Evolutionary conservation across 345 rosid species (phyloP), one percentile per base, ranked within the genome.

Genomic region (Camelina neglecta): DNA sequence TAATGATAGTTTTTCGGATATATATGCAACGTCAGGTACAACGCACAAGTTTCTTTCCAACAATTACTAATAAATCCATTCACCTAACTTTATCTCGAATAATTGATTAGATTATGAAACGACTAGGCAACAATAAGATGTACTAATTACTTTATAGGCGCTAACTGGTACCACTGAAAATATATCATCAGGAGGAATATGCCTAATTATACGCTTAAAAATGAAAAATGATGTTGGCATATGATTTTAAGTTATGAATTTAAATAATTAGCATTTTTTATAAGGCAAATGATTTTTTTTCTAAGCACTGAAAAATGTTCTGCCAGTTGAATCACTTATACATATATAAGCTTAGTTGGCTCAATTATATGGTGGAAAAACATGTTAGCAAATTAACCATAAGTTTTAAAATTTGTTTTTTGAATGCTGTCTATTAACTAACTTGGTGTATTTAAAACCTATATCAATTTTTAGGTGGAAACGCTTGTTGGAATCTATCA

Each of bases 1-100:
- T 29, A 56, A 6, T 55, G 21, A 41, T 74, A 48, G 20, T 57
- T 44, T 44, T 44, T 44, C 5, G 13, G 50, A 75, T 75, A 59
- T 75, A 60, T 67, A 59, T 60, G 79, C 57, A 20, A 60, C 49
- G 56, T 60, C 74, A 60, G 15, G 7, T 26, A 31, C 38, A 51
- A 61, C 31, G 31, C 31, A 29, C 31, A 29, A 29, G 21, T 60
- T 58, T 51, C 8, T 7, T 51, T 51, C 56, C 7, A 16, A n/a
- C 1, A 68, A 41, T 16, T 38, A 23, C 61, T 39, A 58, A n/a
- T 74, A 56, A 74, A 55, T 74, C 4, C 49, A 45, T 23, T 35
- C 58, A 65, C 39, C 58, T 2, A 65, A 65, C 13, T 11, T 20
- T 45, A 33, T 56, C 21, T 15, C 1, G 16, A 38, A 16, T 11